Base-by-base conservation (phyloP, 768 basidiomycete genomes). In the Amanita pallidorosea region DNA sequence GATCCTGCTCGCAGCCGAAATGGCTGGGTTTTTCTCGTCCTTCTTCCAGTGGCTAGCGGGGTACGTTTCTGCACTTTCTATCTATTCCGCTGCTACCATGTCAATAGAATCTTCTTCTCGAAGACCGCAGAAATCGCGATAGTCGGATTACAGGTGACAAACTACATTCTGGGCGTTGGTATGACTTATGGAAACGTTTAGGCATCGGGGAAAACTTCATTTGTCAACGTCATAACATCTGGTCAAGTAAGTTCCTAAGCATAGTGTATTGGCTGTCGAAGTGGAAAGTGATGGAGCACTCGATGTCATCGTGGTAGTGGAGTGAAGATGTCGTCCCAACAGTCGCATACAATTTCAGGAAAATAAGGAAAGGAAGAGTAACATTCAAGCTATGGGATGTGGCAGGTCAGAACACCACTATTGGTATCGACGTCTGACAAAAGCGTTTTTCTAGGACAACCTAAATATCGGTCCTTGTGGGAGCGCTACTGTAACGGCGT, bases 291-390 rank as follows among this genome's bases (percentile, higher is more conserved):
- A 51, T 35, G 42, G 43, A 51, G 20, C 22, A 43, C 7, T 29
- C 22, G 48, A 35, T 41, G 40, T 29, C 47, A 18, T 37, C 35
- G 23, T 38, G 60, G 34, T 66, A 94, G 81, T 96, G 90, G 87
- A 90, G 87, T 53, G 90, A 94, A 70, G 93, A 95, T 49, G 90
- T 93, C n/a, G 92, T 92, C 0, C 93, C 93, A 0, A 96, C 93
- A 1, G 87, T 96, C 18, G 90, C 92, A 6, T 96, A 92, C 72
- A 93, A 92, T 58, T 82, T 92, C 59, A 76, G 88, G 17, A 90
- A 88, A 63, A 83, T 95, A 11, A 73, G 84, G 55, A 91, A 89
- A 60, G 91, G 90, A 11, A 94, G 91, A 53, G 82, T 95, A 1
- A 90, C 88, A 0, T 70, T 96, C 61, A 95, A 92, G 64, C 81